Conservation (phyloP, 2,329 filamentous ascomycete genomes). For the Calonectria fujianensis region DNA sequence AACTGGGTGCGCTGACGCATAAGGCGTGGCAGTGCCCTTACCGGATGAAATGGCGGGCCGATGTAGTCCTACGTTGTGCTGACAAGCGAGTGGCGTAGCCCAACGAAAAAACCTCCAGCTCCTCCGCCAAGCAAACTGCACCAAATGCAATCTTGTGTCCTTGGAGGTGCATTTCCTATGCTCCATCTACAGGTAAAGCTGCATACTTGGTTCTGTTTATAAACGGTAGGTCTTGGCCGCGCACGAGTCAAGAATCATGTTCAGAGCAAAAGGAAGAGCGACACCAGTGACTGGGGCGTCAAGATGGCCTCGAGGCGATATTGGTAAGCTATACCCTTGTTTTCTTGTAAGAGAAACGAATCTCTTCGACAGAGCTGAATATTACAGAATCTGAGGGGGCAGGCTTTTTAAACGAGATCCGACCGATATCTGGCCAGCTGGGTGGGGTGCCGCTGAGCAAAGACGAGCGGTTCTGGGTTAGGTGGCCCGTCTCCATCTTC, state of each 20-base stretch:
- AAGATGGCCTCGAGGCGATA: background rate
- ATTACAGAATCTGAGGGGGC: background rate
- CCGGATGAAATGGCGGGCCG: constrained; percentile 1
- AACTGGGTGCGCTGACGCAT: background rate
- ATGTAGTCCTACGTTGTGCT: background rate
- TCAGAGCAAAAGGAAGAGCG: background rate
- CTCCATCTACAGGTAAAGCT: background rate
- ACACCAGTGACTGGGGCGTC: background rate
- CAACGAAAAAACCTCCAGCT: background rate
- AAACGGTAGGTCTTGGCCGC: background rate
- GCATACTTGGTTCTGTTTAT: background rate
- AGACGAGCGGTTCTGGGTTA: background rate
- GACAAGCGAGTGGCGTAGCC: background rate
- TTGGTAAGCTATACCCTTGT: background rate
- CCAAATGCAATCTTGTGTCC: no score
- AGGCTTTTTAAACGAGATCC: background rate
- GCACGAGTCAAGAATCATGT: background rate
- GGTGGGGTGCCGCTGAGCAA: background rate
- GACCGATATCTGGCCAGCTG: background rate
- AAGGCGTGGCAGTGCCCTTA: background rate
- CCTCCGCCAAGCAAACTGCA: background rate
- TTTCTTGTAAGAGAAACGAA: background rate
- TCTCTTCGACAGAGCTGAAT: background rate
- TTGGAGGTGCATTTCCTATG: background rate
- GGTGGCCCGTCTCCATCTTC: background rate